Base-by-base conservation (phyloP, 257 asterid species). In the Asclepias syriaca region DNA sequence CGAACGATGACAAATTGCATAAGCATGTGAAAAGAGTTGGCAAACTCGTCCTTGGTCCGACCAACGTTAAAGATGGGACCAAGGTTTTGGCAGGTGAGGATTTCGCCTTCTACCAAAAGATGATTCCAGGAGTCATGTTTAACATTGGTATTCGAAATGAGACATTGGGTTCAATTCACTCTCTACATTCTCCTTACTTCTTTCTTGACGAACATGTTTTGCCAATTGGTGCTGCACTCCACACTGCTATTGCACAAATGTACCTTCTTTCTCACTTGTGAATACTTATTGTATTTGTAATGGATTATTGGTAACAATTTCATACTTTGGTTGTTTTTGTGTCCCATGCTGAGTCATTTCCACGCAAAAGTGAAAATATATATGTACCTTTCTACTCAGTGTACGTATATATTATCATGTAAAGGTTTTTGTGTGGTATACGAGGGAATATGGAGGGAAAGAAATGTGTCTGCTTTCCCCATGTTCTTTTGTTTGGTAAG, bases 31-130 rank as follows among this genome's bases (percentile, higher is more conserved):
- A 82, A 77, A 81, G 77, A 61, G 92, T 92, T 3, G 94, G 96
- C 39, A 15, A 71, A 71, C 86, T 85, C 74, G 67, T 92, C 18
- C 79, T 92, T 12, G 96, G 94, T 21, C 74, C 82, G 6, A 82
- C 77, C 63, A 87, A 87, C 39, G 84, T 90, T 16, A 79, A 71
- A 71, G 73, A 71, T 66, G 85, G 76, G 7, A 75, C 58, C 27
- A 89, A 85, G 82, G 86, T 84, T 8, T 80, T 89, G 94, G 96
- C 96, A 0, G 94, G 98, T 18, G 96, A 92, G 77, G 96, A 92
- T 77, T 92, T 92, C 18, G 92, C 94, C 29, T 92, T 88, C 82
- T 90, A 90, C 75, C 94, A 90, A 72, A 75, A 90, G 72, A 70
- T 84, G 70, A 92, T 92, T 65, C 96, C 98, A 0, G 94, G 98